These are phyloP conservation scores for Clonostachys rhizophaga DNA, from an alignment of 2,329 filamentous ascomycete genomes.

Conservation along the genomic window DNA sequence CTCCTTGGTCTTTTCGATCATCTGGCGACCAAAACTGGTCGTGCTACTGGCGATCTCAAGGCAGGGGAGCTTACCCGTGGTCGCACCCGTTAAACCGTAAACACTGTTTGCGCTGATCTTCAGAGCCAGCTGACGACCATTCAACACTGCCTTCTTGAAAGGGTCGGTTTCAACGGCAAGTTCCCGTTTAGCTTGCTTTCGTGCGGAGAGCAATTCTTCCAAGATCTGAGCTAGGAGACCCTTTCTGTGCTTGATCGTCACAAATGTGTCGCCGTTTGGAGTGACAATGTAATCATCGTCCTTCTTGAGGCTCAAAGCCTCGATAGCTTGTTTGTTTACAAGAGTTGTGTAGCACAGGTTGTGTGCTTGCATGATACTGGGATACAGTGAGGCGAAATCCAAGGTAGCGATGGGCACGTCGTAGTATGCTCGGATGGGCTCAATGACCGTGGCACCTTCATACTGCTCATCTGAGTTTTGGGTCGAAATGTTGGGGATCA, in stretches of 20 bases:
- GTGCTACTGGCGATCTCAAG: conserved; percentile 94
- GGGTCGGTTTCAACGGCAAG: conserved; percentile 84
- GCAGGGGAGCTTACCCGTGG: conserved; percentile 92
- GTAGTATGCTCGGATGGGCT: conserved; percentile 90
- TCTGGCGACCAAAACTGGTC: conserved; percentile 93
- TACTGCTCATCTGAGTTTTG: conserved; percentile 82
- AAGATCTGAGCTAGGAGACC: conserved; percentile 92
- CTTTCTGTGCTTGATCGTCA: conserved; percentile 83
- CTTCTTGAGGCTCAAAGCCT: conserved; percentile 72
- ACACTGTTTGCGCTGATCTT: conserved; percentile 98
- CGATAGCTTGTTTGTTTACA: conserved; percentile 65
- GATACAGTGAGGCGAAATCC: conserved; percentile 97
- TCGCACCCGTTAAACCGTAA: conserved; percentile 94
- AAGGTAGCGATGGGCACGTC: conserved; percentile 92
- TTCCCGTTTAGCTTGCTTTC: conserved; percentile 93
- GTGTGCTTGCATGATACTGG: conserved; percentile 97
- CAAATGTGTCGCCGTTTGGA: conserved; percentile 90
- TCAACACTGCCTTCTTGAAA: conserved; percentile 96
- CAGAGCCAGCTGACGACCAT: conserved; percentile 92
- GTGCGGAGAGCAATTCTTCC: conserved; percentile 83
- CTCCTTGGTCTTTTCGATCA: conserved; percentile 98
- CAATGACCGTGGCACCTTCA: conserved; percentile 96
- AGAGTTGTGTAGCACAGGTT: conserved; percentile 97
- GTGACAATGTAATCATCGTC: conserved; percentile 96
- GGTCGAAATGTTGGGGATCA: conserved; percentile 80